These are phyloP conservation scores for Nitzschia sp. DNA, from an alignment of 108 stramenopile species.

Conservation along the genomic window DNA sequence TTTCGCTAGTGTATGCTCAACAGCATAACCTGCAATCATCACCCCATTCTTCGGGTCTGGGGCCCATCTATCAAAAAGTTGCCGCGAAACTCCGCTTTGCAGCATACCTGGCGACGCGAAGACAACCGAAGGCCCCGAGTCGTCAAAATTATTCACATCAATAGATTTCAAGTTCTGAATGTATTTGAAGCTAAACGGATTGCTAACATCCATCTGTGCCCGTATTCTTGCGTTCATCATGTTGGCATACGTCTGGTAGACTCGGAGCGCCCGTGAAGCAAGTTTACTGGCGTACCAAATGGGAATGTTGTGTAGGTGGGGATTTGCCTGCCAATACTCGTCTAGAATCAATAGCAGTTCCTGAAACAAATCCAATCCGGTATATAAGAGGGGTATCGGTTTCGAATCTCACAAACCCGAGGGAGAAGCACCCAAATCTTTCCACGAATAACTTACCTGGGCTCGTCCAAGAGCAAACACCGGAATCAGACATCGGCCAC, in stretches of 20 bases:
- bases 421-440: too few relatives aligned
- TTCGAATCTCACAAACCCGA: too few relatives aligned
- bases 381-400: too few relatives aligned
- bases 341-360: constrained; percentile 97
- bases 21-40: constrained; percentile 97
- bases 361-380: constrained; percentile 15
- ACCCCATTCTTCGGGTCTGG: constrained; percentile 94
- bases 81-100: constrained; percentile 92
- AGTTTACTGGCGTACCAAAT: constrained; percentile 95
- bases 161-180: constrained; percentile 90
- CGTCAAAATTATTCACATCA: constrained; percentile 88
- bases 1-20: constrained; percentile 98
- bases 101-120: constrained; percentile 99
- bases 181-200: constrained; percentile 90
- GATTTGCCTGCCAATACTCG: constrained; percentile 97
- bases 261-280: constrained; percentile 90
- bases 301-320: constrained; percentile 91
- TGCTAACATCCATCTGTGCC: constrained; percentile 91
- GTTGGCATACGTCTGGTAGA: constrained; percentile 98
- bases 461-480: constrained; percentile 97
- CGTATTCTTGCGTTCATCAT: constrained; percentile 98
- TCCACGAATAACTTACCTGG: constrained; percentile 40
- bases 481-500: constrained; percentile 96
- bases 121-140: constrained; percentile 93
- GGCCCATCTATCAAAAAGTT: constrained; percentile 98